These are phyloP conservation scores for Pythium aristosporum DNA, from an alignment of 352 stramenopile genomes.

Conservation along the genomic window DNA sequence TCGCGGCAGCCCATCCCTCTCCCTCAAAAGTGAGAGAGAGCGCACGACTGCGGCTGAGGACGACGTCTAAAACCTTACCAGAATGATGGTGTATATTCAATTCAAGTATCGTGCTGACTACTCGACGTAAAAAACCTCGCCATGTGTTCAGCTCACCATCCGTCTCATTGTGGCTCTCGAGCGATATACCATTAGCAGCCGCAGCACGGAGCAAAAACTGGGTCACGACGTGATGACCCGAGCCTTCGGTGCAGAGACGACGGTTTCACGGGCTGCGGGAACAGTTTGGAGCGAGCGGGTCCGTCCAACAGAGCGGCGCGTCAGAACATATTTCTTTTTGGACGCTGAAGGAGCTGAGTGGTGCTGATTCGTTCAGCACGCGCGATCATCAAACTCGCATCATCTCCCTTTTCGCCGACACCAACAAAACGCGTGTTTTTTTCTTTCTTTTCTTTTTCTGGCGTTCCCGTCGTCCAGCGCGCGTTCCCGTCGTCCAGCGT, in stretches of 20 bases:
- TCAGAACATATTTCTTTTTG: slow-evolving; percentile 15
- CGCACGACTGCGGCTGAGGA: neutral
- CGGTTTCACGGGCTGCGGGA: slow-evolving; percentile 1
- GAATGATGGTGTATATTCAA: neutral
- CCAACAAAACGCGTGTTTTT: neutral
- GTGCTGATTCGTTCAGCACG: neutral
- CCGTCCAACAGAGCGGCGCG: neutral
- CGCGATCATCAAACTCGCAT: neutral
- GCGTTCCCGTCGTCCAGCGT: neutral
- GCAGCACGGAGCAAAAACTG: slow-evolving; percentile 12
- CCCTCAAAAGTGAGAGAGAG: slow-evolving; percentile 1
- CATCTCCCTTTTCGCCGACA: neutral
- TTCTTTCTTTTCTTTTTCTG: neutral
- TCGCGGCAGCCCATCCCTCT: neutral
- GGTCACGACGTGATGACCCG: neutral
- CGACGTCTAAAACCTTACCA: slow-evolving; percentile 18
- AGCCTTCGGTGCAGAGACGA: neutral
- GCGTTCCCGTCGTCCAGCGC: neutral
- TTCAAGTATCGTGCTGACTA: slow-evolving; percentile 23
- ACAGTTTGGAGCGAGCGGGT: neutral
- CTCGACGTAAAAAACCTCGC: slow-evolving; percentile 20
- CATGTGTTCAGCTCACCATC: slow-evolving; percentile 15
- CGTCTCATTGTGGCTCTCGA: neutral
- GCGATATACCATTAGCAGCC: neutral
- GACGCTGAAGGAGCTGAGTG: too few relatives aligned